phyloP scores from a whole-genome alignment of 106 monocot species.

The Dactylorhiza incarnata region DNA sequence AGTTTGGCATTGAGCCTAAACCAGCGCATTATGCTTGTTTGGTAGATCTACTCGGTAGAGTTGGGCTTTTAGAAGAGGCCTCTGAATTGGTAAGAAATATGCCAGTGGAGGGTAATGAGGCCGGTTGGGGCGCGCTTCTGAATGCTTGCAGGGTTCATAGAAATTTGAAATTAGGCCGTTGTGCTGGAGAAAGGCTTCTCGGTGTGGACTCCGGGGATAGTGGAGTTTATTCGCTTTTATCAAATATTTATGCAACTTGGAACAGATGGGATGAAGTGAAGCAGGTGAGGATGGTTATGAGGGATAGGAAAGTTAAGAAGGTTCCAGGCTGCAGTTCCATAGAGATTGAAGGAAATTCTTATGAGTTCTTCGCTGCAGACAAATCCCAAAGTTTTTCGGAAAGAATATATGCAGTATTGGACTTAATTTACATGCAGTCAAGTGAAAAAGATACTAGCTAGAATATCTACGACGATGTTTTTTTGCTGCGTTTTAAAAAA shows the following conservation, averaged over 20 bases:
- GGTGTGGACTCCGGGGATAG: constrained; percentile 44
- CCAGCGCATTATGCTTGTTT: constrained; percentile 59
- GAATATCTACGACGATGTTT: neutral
- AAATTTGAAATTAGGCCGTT: constrained; percentile 42
- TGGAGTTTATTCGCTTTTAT: constrained; percentile 52
- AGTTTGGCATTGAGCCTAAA: constrained; percentile 38
- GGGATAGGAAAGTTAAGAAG: constrained; percentile 45
- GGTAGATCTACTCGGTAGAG: constrained; percentile 50
- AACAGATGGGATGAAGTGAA: constrained; percentile 54
- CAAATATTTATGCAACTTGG: constrained; percentile 42
- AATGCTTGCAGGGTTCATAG: constrained; percentile 59
- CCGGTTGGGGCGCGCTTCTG: constrained; percentile 67
- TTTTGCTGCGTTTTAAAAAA: too few relatives aligned
- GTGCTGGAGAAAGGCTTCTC: constrained; percentile 38
- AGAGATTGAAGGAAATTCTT: constrained; percentile 47
- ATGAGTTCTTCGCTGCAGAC: constrained; percentile 47
- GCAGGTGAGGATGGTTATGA: constrained; percentile 47
- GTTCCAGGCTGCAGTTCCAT: constrained; percentile 55
- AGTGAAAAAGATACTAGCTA: constrained; percentile 9
- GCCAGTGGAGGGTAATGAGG: constrained; percentile 42
- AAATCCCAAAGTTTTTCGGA: constrained; percentile 34
- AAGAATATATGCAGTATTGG: constrained; percentile 30
- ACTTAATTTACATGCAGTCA: constrained; percentile 28
- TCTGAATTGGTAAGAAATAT: constrained; percentile 34
- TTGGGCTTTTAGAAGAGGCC: constrained; percentile 58